phyloP scores from a whole-genome alignment of 2,329 filamentous ascomycete genomes.

The Fusarium acutatum region DNA sequence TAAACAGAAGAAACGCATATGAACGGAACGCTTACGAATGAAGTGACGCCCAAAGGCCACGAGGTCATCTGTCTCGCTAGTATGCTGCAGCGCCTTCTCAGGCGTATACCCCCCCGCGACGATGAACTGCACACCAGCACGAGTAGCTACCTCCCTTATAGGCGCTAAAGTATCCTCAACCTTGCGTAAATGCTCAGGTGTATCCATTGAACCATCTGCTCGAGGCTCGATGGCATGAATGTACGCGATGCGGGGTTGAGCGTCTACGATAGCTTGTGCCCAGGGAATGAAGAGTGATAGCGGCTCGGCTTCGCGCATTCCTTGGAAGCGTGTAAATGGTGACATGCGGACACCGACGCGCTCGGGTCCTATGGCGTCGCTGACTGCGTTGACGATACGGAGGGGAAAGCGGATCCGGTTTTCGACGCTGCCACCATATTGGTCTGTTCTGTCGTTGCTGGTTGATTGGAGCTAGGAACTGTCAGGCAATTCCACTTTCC shows the following conservation, averaged over 20 bases:
- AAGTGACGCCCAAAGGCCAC: constrained; percentile 47
- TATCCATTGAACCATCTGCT: constrained; percentile 53
- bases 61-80: constrained; percentile 44
- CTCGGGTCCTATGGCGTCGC: constrained; percentile 58
- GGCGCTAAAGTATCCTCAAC: constrained; percentile 44
- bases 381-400: constrained; percentile 56
- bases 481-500: rapidly evolving
- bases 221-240: constrained; percentile 69
- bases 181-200: constrained; percentile 42
- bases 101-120: constrained; percentile 46
- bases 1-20: rapidly evolving
- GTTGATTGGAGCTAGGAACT: constrained; percentile 47
- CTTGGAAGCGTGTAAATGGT: constrained; percentile 68
- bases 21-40: constrained; percentile 10
- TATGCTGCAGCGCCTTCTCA: constrained; percentile 38
- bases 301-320: constrained; percentile 70
- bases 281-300: constrained; percentile 58
- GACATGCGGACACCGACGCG: constrained; percentile 65
- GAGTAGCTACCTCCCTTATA: constrained; percentile 43
- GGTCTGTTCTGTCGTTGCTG: constrained; percentile 60
- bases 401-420: constrained; percentile 61
- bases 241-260: constrained; percentile 66
- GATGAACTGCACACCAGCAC: constrained; percentile 38
- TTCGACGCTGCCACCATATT: constrained; percentile 61
- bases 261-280: constrained; percentile 60